A percentile compares a stretch with the other conserved stretches of the same genome.
phyloP scores from a whole-genome alignment of 2,329 filamentous ascomycete species.

The Pseudocercospora fuligena region DNA sequence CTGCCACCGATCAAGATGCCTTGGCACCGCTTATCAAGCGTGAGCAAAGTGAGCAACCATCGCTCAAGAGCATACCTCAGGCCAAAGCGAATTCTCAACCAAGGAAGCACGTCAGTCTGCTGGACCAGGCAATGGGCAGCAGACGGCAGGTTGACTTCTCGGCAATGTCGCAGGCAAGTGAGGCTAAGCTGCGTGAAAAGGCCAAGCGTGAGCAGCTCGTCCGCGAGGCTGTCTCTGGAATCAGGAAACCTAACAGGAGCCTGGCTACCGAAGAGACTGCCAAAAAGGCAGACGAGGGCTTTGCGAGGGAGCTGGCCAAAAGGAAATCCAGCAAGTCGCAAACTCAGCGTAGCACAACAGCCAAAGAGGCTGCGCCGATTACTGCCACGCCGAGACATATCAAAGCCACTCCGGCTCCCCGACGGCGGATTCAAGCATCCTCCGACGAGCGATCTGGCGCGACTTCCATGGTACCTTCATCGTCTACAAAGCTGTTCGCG shows the following conservation, averaged over 20 bases:
- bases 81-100: constrained; percentile 31
- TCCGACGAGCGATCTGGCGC: constrained; percentile 36
- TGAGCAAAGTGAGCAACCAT: constrained; percentile 67
- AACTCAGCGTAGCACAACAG: constrained; percentile 32
- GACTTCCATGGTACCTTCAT: constrained; percentile 47
- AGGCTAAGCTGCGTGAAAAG: constrained; percentile 67
- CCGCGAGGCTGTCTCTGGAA: constrained; percentile 71
- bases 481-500: constrained; percentile 41
- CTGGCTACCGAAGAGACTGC: constrained; percentile 69
- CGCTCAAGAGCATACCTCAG: constrained; percentile 53
- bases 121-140: constrained; percentile 33
- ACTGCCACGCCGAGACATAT: constrained; percentile 50
- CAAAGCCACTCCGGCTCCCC: constrained; percentile 36
- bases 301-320: constrained; percentile 38
- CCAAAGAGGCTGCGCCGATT: constrained; percentile 37
- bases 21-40: constrained; percentile 68
- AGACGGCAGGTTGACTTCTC: constrained; percentile 61
- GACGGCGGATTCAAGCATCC: constrained; percentile 24
- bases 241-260: constrained; percentile 77
- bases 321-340: constrained; percentile 24
- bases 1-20: constrained; percentile 62
- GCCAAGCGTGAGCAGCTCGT: constrained; percentile 68
- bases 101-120: constrained; percentile 46
- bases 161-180: constrained; percentile 58
- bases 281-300: constrained; percentile 68